phyloP scores from a whole-genome alignment of 345 rosid species.

The Lepidium aucheri region DNA sequence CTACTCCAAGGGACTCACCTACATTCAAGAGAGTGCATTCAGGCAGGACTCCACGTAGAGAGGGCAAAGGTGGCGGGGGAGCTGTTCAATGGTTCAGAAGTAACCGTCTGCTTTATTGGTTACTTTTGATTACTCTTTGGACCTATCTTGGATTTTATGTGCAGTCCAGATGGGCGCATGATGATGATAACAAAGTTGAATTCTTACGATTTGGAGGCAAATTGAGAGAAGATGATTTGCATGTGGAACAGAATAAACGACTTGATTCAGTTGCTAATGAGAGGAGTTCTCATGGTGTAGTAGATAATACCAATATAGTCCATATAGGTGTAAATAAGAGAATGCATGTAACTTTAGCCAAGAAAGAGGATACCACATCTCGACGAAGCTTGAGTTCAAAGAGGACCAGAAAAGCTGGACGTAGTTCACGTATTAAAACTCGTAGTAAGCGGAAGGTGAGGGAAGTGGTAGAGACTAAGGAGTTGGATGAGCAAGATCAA shows the following conservation, averaged over 20 bases:
- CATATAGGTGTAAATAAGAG: slow-evolving; percentile 33
- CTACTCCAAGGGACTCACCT: slow-evolving; percentile 72
- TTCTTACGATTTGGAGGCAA: slow-evolving; percentile 64
- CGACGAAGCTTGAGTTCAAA: slow-evolving; percentile 32
- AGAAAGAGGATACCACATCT: slow-evolving; percentile 36
- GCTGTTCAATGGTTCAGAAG: slow-evolving; percentile 68
- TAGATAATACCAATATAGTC: slow-evolving; percentile 32
- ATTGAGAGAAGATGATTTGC: slow-evolving; percentile 27
- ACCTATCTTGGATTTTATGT: slow-evolving; percentile 90
- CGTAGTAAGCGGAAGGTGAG: slow-evolving; percentile 38
- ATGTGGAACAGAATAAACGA: slow-evolving; percentile 28
- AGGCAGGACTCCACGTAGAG: slow-evolving; percentile 78
- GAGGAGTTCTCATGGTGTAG: slow-evolving; percentile 33
- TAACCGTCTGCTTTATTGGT: slow-evolving; percentile 74
- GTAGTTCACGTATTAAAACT: slow-evolving; percentile 35
- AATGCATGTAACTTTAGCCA: slow-evolving; percentile 44
- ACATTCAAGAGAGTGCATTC: slow-evolving; percentile 52
- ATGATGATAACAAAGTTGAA: slow-evolving; percentile 54
- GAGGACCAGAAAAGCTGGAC: slow-evolving; percentile 44
- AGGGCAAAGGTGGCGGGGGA: slow-evolving; percentile 51
- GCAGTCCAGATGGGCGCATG: slow-evolving; percentile 98
- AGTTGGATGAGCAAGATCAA: slow-evolving; percentile 42
- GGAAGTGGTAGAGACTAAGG: slow-evolving; percentile 27
- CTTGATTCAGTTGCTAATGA: slow-evolving; percentile 48
- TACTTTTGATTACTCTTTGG: slow-evolving; percentile 95